Evolutionary conservation across 345 rosid genomes (phyloP).

Genomic region (Brassica juncea): DNA sequence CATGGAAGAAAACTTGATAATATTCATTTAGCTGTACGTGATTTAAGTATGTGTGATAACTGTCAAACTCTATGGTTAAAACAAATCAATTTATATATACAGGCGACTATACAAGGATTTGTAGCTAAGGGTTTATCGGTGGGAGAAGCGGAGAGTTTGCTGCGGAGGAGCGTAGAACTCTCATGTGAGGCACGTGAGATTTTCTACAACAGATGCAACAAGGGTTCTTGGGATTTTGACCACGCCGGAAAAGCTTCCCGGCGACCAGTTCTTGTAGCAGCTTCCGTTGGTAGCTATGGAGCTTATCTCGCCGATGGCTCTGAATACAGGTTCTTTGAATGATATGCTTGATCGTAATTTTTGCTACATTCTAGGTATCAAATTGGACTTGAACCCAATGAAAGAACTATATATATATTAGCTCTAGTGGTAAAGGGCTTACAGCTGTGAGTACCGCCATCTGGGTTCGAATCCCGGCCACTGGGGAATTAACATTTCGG

Average conservation of each 20-base stretch:
- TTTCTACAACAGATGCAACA: conserved; percentile 54
- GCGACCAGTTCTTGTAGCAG: conserved; percentile 74
- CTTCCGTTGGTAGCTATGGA: conserved; percentile 95
- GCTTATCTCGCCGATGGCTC: conserved; percentile 96
- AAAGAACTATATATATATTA: background rate
- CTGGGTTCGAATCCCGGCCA: too few relatives aligned
- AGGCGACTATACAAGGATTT: conserved; percentile 93
- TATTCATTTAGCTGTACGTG: background rate
- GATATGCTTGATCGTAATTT: background rate
- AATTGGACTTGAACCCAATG: background rate
- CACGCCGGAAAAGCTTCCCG: conserved; percentile 38
- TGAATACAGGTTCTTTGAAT: conserved; percentile 63
- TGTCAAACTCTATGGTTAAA: background rate
- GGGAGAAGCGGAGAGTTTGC: conserved; percentile 66
- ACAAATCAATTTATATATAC: background rate
- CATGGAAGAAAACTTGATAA: background rate
- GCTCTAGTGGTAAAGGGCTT: too few relatives aligned
- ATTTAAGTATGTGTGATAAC: background rate
- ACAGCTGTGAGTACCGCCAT: too few relatives aligned
- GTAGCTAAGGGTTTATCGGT: conserved; percentile 69
- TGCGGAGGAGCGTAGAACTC: conserved; percentile 74
- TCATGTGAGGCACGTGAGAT: conserved; percentile 84
- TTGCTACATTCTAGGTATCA: background rate
- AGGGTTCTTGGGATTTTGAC: conserved; percentile 55
- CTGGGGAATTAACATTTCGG: too few relatives aligned